A percentile compares a stretch with the other conserved stretches of the same genome.
Evolutionary conservation across 2,329 filamentous ascomycete genomes (phyloP).

Genomic region (Thelonectria rubi): DNA sequence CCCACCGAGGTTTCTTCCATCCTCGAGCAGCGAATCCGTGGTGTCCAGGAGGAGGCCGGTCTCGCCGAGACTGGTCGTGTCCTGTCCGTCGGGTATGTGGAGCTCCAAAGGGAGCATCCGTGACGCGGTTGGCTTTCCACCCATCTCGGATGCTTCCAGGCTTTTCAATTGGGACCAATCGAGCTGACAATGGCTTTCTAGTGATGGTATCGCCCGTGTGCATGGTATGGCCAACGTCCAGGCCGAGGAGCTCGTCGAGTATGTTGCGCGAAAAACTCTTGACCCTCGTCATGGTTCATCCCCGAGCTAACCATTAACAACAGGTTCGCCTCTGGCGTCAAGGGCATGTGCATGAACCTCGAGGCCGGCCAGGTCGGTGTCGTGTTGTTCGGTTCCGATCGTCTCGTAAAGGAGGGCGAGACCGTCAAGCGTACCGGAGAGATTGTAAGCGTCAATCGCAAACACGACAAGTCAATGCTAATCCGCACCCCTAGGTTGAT

Average conservation of each 20-base stretch:
- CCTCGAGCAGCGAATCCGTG: conserved; percentile 98
- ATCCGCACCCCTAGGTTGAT: conserved; percentile 75
- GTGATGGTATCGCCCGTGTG: conserved; percentile 99
- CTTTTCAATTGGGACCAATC: conserved; percentile 32
- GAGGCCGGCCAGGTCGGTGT: conserved; percentile 99
- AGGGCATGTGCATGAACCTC: conserved; percentile 99
- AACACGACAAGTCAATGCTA: conserved; percentile 2
- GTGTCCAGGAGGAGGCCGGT: conserved; percentile 95
- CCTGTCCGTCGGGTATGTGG: conserved; percentile 95
- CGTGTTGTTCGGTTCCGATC: conserved; percentile 99
- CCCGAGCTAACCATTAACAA: conserved; percentile 32
- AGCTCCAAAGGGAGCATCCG: conserved; percentile 37
- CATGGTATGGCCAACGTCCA: conserved; percentile 99
- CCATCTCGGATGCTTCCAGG: conserved; percentile 16
- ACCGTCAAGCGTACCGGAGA: conserved; percentile 99
- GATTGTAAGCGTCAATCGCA: conserved; percentile 74
- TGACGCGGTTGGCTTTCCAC: conserved; percentile 28
- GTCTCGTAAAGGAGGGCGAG: conserved; percentile 99
- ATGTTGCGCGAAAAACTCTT: conserved; percentile 58
- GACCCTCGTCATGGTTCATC: conserved; percentile 20
- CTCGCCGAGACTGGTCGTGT: conserved; percentile 99
- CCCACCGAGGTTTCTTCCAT: conserved; percentile 99
- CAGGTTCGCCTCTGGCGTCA: conserved; percentile 99
- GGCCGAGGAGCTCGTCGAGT: conserved; percentile 99
- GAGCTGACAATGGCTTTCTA: conserved; percentile 55